Conservation (phyloP, 495 filamentous ascomycete species). For the Friedmanniomyces endolithicus region DNA sequence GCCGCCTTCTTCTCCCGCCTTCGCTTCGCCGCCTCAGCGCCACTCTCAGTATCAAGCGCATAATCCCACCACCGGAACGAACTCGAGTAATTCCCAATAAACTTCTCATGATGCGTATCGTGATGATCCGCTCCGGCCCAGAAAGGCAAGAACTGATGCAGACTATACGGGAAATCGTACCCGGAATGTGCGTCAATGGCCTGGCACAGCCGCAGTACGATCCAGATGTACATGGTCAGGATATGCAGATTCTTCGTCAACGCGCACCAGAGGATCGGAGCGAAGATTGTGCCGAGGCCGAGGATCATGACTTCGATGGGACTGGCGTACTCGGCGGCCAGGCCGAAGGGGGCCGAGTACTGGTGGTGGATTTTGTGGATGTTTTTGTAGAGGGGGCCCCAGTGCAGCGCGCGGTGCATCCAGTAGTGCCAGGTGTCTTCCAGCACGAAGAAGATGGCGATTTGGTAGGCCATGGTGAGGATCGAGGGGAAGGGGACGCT, state of each 20-base stretch:
- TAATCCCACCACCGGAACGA: conserved; percentile 99
- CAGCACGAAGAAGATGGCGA: conserved; percentile 85
- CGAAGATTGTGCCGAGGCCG: conserved; percentile 78
- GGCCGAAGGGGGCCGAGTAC: conserved; percentile 92
- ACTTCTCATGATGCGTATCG: conserved; percentile 90
- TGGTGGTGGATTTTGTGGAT: conserved; percentile 99
- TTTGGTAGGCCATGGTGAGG: conserved; percentile 81
- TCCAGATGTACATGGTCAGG: conserved; percentile 96
- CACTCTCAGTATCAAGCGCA: conserved; percentile 82
- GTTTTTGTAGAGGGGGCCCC: conserved; percentile 82
- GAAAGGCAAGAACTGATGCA: conserved; percentile 92
- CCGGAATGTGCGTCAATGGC: conserved; percentile 95
- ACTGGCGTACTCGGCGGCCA: conserved; percentile 94
- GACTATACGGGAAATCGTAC: conserved; percentile 94
- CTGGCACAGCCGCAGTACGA: conserved; percentile 83
- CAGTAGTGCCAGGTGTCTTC: conserved; percentile 99
- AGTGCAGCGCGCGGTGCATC: conserved; percentile 87
- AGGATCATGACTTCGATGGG: conserved; percentile 96
- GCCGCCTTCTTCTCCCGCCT: conserved; percentile 67
- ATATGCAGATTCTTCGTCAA: conserved; percentile 81
- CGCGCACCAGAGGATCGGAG: conserved; percentile 75
- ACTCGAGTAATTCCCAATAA: conserved; percentile 94
- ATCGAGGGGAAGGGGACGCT: conserved; percentile 78
- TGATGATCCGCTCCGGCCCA: conserved; percentile 98
- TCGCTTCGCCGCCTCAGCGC: conserved; percentile 70